Conservation (phyloP, 2,329 filamentous ascomycete genomes). For the Xylariaceae sp. region DNA sequence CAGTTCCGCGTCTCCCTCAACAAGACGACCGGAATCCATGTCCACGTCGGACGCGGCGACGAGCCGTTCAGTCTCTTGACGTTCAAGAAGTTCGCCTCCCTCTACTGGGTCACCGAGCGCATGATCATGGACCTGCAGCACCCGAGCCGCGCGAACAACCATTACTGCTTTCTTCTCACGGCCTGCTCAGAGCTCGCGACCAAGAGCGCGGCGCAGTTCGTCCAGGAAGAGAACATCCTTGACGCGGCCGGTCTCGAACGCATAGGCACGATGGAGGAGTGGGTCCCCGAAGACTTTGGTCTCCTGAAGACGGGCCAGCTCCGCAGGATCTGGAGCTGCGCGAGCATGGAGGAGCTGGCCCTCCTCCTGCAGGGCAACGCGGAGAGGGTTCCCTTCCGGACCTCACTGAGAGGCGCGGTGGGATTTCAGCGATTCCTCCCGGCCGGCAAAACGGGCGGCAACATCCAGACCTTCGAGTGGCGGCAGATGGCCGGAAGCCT, state of each 20-base stretch:
- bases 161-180: slow-evolving; percentile 6
- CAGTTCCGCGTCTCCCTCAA: slow-evolving; percentile 15
- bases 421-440: slow-evolving; percentile 15
- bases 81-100: slow-evolving; percentile 15
- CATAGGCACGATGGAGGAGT: slow-evolving; percentile 7
- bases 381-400: neutral
- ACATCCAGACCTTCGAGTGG: slow-evolving; percentile 20
- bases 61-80: slow-evolving; percentile 18
- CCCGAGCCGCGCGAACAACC: slow-evolving; percentile 12
- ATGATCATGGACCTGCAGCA: slow-evolving; percentile 16
- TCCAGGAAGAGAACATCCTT: neutral
- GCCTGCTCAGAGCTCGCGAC: slow-evolving; percentile 6
- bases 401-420: slow-evolving; percentile 11
- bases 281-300: slow-evolving; percentile 6
- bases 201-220: neutral
- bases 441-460: slow-evolving; percentile 10
- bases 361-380: slow-evolving; percentile 5
- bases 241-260: neutral
- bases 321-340: slow-evolving; percentile 12
- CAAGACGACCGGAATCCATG: slow-evolving; percentile 13
- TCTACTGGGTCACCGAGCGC: slow-evolving; percentile 16
- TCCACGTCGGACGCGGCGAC: slow-evolving; percentile 20
- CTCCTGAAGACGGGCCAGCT: slow-evolving; percentile 3
- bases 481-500: slow-evolving; percentile 19
- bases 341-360: slow-evolving; percentile 10